A percentile compares a stretch with the other conserved stretches of the same genome.
Evolutionary conservation across 768 basidiomycete genomes (phyloP).

Genomic region (Auriculariales sp.): DNA sequence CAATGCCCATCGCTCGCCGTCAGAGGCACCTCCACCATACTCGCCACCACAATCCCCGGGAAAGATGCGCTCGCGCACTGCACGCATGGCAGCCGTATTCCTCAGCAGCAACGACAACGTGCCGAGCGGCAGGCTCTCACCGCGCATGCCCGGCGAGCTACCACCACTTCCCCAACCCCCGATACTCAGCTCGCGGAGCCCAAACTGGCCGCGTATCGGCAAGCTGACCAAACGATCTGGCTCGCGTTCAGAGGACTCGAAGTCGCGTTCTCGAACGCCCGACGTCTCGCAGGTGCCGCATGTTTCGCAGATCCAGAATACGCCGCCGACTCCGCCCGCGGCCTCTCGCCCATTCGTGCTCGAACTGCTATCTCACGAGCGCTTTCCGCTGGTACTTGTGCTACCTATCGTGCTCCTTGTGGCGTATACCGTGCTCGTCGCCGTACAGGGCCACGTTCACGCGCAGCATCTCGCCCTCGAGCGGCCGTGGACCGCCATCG

Average conservation of each 20-base stretch:
- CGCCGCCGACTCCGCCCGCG: background rate
- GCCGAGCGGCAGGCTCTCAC: background rate
- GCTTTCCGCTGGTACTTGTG: slow-evolving; percentile 23
- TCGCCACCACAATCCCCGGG: background rate
- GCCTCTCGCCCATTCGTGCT: slow-evolving; percentile 12
- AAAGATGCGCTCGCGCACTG: background rate
- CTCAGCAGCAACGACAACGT: background rate
- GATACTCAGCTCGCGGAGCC: too few species aligned
- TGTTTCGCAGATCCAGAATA: too few species aligned
- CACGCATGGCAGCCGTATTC: background rate
- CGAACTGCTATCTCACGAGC: slow-evolving; percentile 23
- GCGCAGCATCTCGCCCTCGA: background rate
- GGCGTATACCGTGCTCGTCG: background rate
- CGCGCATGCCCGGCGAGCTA: too few species aligned
- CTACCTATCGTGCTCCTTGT: slow-evolving; percentile 1
- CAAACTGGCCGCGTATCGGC: too few species aligned
- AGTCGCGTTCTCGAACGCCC: too few species aligned
- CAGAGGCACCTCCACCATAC: background rate
- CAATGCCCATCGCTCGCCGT: too few species aligned
- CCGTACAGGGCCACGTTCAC: background rate
- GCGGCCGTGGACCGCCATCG: background rate
- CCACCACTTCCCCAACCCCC: background rate
- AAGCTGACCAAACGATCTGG: too few species aligned
- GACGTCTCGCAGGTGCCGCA: too few species aligned
- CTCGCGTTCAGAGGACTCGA: too few species aligned